phyloP scores from a whole-genome alignment of 495 filamentous ascomycete species.

The Daldinia grandis region DNA sequence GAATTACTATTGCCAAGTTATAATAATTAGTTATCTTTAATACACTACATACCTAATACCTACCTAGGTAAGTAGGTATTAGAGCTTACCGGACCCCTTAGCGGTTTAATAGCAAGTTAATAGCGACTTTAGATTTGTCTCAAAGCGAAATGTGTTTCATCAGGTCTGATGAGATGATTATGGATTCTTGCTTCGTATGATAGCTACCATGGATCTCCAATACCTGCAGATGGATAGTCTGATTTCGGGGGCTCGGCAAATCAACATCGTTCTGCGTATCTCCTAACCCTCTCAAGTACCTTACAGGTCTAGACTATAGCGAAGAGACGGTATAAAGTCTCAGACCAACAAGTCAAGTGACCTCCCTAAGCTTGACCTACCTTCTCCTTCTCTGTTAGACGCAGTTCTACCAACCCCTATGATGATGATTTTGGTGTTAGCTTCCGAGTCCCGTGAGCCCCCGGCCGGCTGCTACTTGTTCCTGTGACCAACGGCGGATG shows the following conservation, averaged over 20 bases:
- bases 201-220: conserved; percentile 32
- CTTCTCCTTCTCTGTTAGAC: conserved; percentile 14
- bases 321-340: conserved; percentile 23
- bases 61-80: too few species aligned
- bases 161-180: conserved; percentile 18
- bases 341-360: conserved; percentile 37
- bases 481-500: conserved; percentile 45
- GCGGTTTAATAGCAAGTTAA: conserved; percentile 9
- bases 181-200: conserved; percentile 11
- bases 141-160: conserved; percentile 35
- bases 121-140: conserved; percentile 8
- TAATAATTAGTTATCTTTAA: not conserved
- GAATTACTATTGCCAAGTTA: conserved; percentile 7
- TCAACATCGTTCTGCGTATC: conserved; percentile 25
- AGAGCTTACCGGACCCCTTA: conserved; percentile 4
- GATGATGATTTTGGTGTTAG: conserved; percentile 33
- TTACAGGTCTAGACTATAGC: not conserved
- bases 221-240: conserved; percentile 30
- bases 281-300: not conserved
- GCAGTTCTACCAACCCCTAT: conserved; percentile 18
- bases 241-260: conserved; percentile 38
- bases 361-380: conserved; percentile 22
- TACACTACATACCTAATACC: too few species aligned
- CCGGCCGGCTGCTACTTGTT: conserved; percentile 29
- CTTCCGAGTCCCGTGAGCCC: conserved; percentile 43